A percentile compares a stretch with the other conserved stretches of the same genome.
These are phyloP conservation scores for Pseudoperonospora humuli DNA, from an alignment of 352 stramenopile genomes.

Conservation along the genomic window DNA sequence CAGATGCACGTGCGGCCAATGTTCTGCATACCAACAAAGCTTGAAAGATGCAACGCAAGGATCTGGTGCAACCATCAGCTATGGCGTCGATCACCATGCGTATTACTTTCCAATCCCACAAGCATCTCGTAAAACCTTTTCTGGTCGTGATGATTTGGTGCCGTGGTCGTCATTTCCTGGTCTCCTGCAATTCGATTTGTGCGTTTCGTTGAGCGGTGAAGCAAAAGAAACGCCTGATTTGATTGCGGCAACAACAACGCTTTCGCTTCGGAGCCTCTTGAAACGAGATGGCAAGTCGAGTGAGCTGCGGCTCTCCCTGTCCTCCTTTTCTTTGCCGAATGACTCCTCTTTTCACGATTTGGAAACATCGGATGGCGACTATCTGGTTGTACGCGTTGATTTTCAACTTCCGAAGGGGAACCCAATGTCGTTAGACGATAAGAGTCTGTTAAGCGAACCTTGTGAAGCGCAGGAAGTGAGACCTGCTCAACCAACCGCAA, in stretches of 20 bases:
- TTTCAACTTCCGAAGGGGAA: constrained; percentile 29
- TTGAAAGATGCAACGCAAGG: constrained; percentile 2
- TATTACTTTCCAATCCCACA: constrained; percentile 78
- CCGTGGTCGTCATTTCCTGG: constrained; percentile 71
- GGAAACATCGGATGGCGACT: constrained; percentile 24
- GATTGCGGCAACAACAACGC: constrained; percentile 42
- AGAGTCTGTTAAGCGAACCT: constrained; percentile 7
- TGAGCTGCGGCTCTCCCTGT: constrained; percentile 31
- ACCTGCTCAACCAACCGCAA: constrained; percentile 1
- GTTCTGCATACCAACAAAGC: constrained; percentile 22
- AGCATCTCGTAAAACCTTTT: constrained; percentile 68
- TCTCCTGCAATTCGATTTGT: constrained; percentile 67
- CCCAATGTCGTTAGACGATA: constrained; percentile 11
- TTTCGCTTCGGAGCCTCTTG: constrained; percentile 42
- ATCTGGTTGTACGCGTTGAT: constrained; percentile 48
- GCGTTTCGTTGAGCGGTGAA: constrained; percentile 58
- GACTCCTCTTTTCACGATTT: neutral
- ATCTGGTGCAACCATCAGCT: constrained; percentile 11
- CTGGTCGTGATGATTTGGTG: constrained; percentile 63
- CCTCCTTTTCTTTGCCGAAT: constrained; percentile 22
- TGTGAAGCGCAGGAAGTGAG: constrained; percentile 8
- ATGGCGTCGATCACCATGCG: constrained; percentile 74
- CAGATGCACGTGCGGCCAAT: constrained; percentile 46
- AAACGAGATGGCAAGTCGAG: constrained; percentile 21
- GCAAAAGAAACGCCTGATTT: constrained; percentile 60